These are phyloP conservation scores for Cytospora piceae DNA, from an alignment of 2,329 filamentous ascomycete species.

Conservation along the genomic window DNA sequence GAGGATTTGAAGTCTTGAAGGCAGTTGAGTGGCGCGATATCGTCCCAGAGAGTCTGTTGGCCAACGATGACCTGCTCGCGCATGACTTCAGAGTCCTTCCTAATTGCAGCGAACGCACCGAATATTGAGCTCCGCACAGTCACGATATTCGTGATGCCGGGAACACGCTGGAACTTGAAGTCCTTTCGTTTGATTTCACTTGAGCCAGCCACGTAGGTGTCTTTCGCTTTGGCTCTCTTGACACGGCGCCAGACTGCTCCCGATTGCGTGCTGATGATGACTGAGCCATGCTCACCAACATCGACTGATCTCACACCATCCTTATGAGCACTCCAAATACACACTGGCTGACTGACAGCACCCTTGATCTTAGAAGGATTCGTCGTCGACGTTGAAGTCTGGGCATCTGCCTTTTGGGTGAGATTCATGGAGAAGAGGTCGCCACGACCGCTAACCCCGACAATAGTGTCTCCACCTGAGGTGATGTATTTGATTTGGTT, in stretches of 20 bases:
- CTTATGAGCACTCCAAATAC: conserved; percentile 88
- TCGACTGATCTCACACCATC: conserved; percentile 84
- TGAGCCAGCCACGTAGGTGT: conserved; percentile 52
- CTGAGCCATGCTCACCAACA: conserved; percentile 89
- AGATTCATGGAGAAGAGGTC: conserved; percentile 87
- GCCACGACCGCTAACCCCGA: conserved; percentile 79
- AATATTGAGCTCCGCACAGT: conserved; percentile 86
- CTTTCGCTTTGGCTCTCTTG: conserved; percentile 79
- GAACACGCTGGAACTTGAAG: conserved; percentile 92
- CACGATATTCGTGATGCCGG: conserved; percentile 82
- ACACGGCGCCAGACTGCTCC: conserved; percentile 92
- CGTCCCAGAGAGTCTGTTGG: conserved; percentile 72
- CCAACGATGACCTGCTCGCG: conserved; percentile 70
- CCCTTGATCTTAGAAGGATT: conserved; percentile 90
- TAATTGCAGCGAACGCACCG: conserved; percentile 85
- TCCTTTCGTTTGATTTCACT: conserved; percentile 73
- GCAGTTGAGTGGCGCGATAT: conserved; percentile 71
- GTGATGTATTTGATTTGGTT: conserved; percentile 77
- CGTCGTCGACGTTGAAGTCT: conserved; percentile 75
- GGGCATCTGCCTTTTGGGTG: conserved; percentile 66
- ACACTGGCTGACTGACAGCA: conserved; percentile 75
- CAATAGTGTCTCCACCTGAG: conserved; percentile 88
- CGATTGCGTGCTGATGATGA: conserved; percentile 90
- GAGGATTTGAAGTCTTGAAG: conserved; percentile 62
- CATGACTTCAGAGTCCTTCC: conserved; percentile 82